Evolutionary conservation across 768 basidiomycete species (phyloP).

Genomic region (Nevesoporus exiguus): DNA sequence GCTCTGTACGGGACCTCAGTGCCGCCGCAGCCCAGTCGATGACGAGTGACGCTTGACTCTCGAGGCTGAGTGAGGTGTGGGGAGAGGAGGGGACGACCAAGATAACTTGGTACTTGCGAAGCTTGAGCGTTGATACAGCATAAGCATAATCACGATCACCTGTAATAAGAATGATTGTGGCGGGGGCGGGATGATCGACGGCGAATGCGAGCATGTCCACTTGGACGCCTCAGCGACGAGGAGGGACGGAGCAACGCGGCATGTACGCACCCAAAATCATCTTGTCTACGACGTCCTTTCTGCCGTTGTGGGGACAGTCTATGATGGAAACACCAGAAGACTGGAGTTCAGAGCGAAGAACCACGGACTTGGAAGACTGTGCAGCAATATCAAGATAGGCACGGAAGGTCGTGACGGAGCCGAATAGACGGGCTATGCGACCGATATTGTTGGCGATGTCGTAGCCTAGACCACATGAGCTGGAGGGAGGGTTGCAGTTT

Average conservation of each 20-base stretch:
- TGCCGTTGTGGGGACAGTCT: constrained; percentile 34
- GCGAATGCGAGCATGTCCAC: constrained; percentile 68
- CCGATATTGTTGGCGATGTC: constrained; percentile 43
- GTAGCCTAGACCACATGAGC: constrained; percentile 36
- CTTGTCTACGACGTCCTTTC: constrained; percentile 42
- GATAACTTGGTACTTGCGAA: constrained; percentile 51
- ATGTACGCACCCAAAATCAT: constrained; percentile 41
- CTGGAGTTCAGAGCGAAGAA: constrained; percentile 41
- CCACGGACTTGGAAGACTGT: constrained; percentile 32
- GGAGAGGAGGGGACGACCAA: constrained; percentile 42
- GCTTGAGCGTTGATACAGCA: constrained; percentile 53
- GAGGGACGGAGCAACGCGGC: background rate
- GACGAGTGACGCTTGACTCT: constrained; percentile 50
- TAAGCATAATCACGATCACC: constrained; percentile 68
- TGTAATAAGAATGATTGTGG: constrained; percentile 60
- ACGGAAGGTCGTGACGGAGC: constrained; percentile 47
- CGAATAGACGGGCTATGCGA: constrained; percentile 43
- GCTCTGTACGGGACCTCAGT: constrained; percentile 30
- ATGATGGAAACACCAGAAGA: constrained; percentile 42
- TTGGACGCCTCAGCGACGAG: constrained; percentile 23
- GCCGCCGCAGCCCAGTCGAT: constrained; percentile 49
- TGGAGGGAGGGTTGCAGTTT: constrained; percentile 32
- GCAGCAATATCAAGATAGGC: constrained; percentile 51
- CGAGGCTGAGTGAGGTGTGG: constrained; percentile 43
- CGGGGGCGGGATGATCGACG: constrained; percentile 53